Base-by-base conservation (phyloP, 2,329 filamentous ascomycete genomes). In the Plenodomus lindquistii region DNA sequence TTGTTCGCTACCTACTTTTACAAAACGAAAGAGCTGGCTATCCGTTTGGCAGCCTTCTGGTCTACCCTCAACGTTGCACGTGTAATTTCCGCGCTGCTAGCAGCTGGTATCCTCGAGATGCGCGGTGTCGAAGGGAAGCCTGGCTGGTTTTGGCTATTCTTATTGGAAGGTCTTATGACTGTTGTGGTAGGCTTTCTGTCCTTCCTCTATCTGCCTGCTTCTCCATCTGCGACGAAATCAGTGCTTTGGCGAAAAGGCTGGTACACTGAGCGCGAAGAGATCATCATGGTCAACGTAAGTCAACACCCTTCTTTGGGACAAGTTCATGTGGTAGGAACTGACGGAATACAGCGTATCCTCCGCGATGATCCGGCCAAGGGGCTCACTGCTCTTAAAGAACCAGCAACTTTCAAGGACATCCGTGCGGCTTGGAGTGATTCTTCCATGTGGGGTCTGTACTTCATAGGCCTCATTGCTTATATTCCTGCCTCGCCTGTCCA, bases 1-100 rank as follows among this genome's bases (percentile, higher is more conserved):
- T 73, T 87, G 0, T 90, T 86, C 70, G 75, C 89, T 4, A 85
- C 83, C 1, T 91, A 91, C 70, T 91, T 87, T 70, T 91, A 90
- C 75, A 91, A 83, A 44, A 82, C 82, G 2, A 79, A 79, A 39
- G 88, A 91, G 67, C 76, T 91, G 0, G 85, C 87, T 0, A 79
- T 82, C 2, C 81, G 88, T 1, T 74, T 91, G 18, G 81, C 82
- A 55, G 81, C 78, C 52, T 90, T 91, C 74, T 91, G 87, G 87
- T 83, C 83, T 0, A 79, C 85, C 0, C 81, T 86, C 8, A 80
- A 81, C 45, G 72, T 77, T 0, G 79, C 80, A 1, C 77, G 79
- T 37, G 81, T 85, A 29, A 63, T 78, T 11, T 77, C 81, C 1
- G 80, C 82, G 4, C 78, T 84, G 51, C 67, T 82, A 10, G 81